Base-by-base conservation (phyloP, 768 basidiomycete species). In the Tulasnella sp. region DNA sequence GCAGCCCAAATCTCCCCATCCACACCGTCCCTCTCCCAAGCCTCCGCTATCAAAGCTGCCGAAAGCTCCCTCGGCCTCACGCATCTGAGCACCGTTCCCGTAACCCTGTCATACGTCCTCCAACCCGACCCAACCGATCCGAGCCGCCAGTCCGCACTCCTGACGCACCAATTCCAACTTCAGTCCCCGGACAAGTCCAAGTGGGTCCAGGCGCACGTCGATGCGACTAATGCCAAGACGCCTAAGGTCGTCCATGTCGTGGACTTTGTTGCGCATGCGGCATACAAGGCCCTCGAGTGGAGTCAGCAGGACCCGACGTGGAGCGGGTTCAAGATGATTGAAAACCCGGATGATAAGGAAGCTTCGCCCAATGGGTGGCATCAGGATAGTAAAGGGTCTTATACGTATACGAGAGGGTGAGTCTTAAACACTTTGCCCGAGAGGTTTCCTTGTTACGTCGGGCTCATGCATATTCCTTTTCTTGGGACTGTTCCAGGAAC, bases 291-390 rank as follows among this genome's bases (percentile, higher is more conserved):
- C 14, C 3, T 58, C 7, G 22, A n/a, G 2, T 58, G 15, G 54
- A 25, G 12, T 7, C n/a, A 58, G 8, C 54, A 89, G 79, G 83
- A 83, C 17, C 81, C 86, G n/a, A 37, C n/a, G 17, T 82, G 84
- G 25, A n/a, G 84, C 89, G 34, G 89, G 89, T 37, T 82, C 29
- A 11, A 4, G 29, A 25, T 25, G 25, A 25, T 58, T 14, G 29
- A 17, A 3, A 31, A 88, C 78, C 82, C 84, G 5, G 1, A 89
- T 17, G 1, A 19, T 34, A 19, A 40, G 39, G 39, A 40, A 14
- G 39, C 88, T 7, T 90, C 89, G 29, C 89, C 89, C 38, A 78
- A 83, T 12, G 89, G 89, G 40, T 89, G 88, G 89, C 87, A 90
- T 38, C 85, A 89, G 79, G 83, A 81, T 37, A 76, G 76, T 86